phyloP scores from a whole-genome alignment of 148 eudicot genomes.

The Nepenthes gracilis region DNA sequence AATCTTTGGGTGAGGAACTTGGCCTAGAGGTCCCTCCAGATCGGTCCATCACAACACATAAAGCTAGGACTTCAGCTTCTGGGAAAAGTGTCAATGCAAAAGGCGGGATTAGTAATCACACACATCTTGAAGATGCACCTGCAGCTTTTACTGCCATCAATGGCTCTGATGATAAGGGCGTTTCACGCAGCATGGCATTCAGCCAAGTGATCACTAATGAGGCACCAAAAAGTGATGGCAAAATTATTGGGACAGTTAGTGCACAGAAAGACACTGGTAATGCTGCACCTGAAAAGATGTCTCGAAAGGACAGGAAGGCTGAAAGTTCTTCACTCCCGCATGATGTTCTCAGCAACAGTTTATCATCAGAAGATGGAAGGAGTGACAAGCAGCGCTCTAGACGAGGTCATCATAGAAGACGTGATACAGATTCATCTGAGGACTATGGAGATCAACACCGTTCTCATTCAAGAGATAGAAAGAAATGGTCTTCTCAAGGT shows the following conservation, averaged over 20 bases:
- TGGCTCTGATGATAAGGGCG: neutral
- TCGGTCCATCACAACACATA: constrained; percentile 25
- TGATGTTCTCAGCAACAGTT: constrained; percentile 12
- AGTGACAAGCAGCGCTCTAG: constrained; percentile 41
- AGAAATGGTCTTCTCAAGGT: constrained; percentile 30
- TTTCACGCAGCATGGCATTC: neutral
- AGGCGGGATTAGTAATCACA: constrained; percentile 4
- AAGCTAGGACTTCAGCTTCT: constrained; percentile 13
- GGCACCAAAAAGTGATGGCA: neutral
- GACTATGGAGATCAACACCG: constrained; percentile 26
- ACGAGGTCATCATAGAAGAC: constrained; percentile 29
- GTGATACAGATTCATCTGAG: constrained; percentile 34
- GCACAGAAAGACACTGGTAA: constrained; percentile 6
- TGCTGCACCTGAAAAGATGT: constrained; percentile 16
- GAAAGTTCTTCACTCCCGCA: constrained; percentile 8
- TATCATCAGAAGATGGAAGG: constrained; percentile 49
- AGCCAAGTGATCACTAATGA: too few species aligned
- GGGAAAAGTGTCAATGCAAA: constrained; percentile 12
- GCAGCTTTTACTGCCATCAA: constrained; percentile 2
- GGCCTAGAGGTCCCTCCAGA: constrained; percentile 93
- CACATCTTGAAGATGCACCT: constrained; percentile 4
- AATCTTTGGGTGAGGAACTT: constrained; percentile 89
- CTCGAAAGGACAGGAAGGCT: constrained; percentile 14
- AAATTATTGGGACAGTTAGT: neutral
- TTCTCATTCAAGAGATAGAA: constrained; percentile 47